Conservation (phyloP, 2,329 filamentous ascomycete genomes). For the Phyllachora maydis region DNA sequence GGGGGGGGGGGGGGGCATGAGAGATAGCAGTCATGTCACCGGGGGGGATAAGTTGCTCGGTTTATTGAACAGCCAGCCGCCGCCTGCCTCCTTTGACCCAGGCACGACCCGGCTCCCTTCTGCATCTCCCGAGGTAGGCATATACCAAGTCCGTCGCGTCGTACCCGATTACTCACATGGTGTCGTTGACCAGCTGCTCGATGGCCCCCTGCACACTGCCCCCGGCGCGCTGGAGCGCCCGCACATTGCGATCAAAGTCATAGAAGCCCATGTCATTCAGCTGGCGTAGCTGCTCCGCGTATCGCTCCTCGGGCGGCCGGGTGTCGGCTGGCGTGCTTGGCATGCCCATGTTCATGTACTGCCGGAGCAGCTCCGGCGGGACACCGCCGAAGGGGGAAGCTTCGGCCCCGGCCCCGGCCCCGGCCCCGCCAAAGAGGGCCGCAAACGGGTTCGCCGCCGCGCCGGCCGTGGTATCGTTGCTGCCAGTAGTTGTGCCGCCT, state of each 20-base stretch:
- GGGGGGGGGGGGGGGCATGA: too few species aligned
- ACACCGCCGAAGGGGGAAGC: constrained; percentile 19
- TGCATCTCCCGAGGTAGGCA: too few species aligned
- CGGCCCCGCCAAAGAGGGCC: constrained; percentile 7
- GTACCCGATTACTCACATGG: too few species aligned
- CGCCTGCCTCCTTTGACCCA: too few species aligned
- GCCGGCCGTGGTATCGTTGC: background rate
- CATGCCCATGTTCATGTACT: too few species aligned
- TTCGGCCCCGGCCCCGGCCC: constrained; percentile 9
- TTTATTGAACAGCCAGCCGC: too few species aligned
- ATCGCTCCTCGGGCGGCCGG: constrained; percentile 81
- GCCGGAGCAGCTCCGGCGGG: constrained; percentile 30
- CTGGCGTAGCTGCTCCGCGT: constrained; percentile 74
- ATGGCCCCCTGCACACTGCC: constrained; percentile 88
- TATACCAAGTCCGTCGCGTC: too few species aligned
- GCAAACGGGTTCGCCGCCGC: constrained; percentile 7
- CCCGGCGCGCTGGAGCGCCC: constrained; percentile 69
- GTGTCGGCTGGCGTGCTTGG: constrained; percentile 50
- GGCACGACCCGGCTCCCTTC: too few species aligned
- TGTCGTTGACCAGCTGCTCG: constrained; percentile 57
- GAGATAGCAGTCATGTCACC: too few species aligned
- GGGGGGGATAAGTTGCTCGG: too few species aligned
- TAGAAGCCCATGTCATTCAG: constrained; percentile 98
- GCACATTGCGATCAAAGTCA: constrained; percentile 86
- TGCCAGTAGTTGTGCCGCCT: background rate